These are phyloP conservation scores for Raffaelea ambrosiae DNA, from an alignment of 2,329 filamentous ascomycete genomes.

Conservation along the genomic window DNA sequence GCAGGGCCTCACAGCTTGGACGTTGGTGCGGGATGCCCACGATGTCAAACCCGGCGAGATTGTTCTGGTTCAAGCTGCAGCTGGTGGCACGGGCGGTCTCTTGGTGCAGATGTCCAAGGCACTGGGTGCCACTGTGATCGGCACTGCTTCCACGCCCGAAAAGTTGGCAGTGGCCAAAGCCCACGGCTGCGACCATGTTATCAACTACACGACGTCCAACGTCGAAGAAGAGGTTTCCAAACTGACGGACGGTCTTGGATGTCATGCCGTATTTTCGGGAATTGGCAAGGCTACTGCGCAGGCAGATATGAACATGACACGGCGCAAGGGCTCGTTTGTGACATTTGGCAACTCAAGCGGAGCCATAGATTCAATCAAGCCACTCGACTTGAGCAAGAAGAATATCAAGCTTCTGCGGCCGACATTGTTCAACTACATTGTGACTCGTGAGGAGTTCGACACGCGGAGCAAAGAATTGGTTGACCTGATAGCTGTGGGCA, in stretches of 20 bases:
- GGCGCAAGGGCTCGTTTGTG: constrained; percentile 66
- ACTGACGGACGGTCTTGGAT: constrained; percentile 64
- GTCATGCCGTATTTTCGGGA: constrained; percentile 72
- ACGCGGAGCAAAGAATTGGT: constrained; percentile 16
- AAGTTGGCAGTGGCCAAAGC: constrained; percentile 64
- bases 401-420: constrained; percentile 69
- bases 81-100: constrained; percentile 71
- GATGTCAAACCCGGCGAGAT: constrained; percentile 23
- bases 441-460: constrained; percentile 61
- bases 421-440: constrained; percentile 61
- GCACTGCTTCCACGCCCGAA: constrained; percentile 64
- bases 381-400: constrained; percentile 55
- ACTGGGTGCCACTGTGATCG: constrained; percentile 72
- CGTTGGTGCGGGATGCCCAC: constrained; percentile 62
- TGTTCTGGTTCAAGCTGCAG: constrained; percentile 77
- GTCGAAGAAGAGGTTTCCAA: constrained; percentile 52
- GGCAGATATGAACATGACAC: constrained; percentile 62
- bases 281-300: constrained; percentile 82
- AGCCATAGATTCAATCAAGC: constrained; percentile 56
- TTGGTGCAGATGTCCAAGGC: constrained; percentile 66
- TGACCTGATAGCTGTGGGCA: constrained; percentile 12
- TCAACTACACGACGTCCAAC: constrained; percentile 59
- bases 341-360: constrained; percentile 75
- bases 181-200: constrained; percentile 62
- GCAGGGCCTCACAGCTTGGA: constrained; percentile 76